Evolutionary conservation across 2,329 filamentous ascomycete species (phyloP), one percentile per base, ranked within the genome.

Genomic region (Fusarium annulatum): DNA sequence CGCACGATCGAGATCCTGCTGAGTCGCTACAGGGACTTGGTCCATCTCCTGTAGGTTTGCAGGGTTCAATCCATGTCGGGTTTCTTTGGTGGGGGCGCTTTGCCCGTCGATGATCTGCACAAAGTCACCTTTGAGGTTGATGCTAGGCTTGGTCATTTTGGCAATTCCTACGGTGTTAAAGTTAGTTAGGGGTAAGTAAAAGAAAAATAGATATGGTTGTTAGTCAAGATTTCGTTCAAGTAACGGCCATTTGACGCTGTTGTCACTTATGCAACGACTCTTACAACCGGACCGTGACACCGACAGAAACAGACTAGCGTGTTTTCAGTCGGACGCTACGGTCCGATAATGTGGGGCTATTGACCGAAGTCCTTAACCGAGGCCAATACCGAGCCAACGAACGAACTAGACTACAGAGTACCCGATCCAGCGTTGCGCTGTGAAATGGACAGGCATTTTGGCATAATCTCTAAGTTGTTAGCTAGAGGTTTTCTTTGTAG

Each of bases 1-100:
- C 10, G 78, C 79, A 0, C 61, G 61, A 49, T 80, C 73, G 8
- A 80, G 64, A 30, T 79, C 72, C 11, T 71, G 70, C 2, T 71
- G 42, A 1, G 75, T 75, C 5, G 77, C 75, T 3, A 80, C 62
- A 1, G 78, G 77, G 2, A 79, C 78, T 12, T 76, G 57, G 23
- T 71, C 74, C 23, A 82, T 77, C 9, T 77, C 78, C 30, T 79
- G 66, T 7, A 80, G 74, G 0, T 57, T 82, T 59, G 69, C 81
- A 67, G 69, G 82, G 76, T 78, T 81, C 73, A 33, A 76, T 65
- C 63, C 72, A 34, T 70, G 73, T 1, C 74, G 73, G 7, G 66
- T 60, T 19, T 69, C 61, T 16, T 69, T 49, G 2, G 76, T 75
- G 1, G 70, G 61, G 21, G 62, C 42, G 10, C 49, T 69, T 23